Evolutionary conservation across 352 stramenopile genomes (phyloP), one percentile per base, ranked within the genome.

Genomic region (Blastocystis sp.): DNA sequence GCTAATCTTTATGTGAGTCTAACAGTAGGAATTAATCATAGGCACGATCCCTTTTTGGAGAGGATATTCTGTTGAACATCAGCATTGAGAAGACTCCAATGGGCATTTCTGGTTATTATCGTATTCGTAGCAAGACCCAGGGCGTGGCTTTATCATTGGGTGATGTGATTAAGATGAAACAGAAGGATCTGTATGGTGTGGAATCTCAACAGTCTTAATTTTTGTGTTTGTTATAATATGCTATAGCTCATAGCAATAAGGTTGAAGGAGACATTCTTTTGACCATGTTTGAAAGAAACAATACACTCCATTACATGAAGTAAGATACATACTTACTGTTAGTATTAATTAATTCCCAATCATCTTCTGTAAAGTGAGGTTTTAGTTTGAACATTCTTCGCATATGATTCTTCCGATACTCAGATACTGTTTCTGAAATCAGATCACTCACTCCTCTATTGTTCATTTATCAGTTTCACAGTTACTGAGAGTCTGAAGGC

Each of bases 51-150:
- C 91, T 96, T 24, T 97, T 97, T 91, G 94, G 97, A 51, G 97
- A 99, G 91, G 97, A 99, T 92, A 97, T 97, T 60, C 93, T 99
- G 44, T 96, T 99, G 53, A 99, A 99, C 91, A 93, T 99, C 58
- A 99, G 96, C 87, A 96, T 99, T 19, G 97, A 99, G 91, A 98
- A 98, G 92, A 89, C 66, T n/a, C 54, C 60, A 15, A 62, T 89
- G 40, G 60, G 66, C 27, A 78, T 89, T 19, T 57, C 35, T 11
- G 89, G 90, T 0, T 84, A 90, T 68, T 87, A 99, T 81, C 95
- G 97, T 89, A 99, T 99, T 89, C 95, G 97, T 80, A 98, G 95
- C 90, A 99, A 99, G 93, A 99, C 97, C 73, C 97, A 99, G 91
- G 97, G 97, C 73, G 99, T 99, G 91, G 97, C 97, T 30, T 92